Evolutionary conservation across 345 rosid genomes (phyloP), one percentile per base, ranked within the genome.

Genomic region (Excoecaria agallocha): DNA sequence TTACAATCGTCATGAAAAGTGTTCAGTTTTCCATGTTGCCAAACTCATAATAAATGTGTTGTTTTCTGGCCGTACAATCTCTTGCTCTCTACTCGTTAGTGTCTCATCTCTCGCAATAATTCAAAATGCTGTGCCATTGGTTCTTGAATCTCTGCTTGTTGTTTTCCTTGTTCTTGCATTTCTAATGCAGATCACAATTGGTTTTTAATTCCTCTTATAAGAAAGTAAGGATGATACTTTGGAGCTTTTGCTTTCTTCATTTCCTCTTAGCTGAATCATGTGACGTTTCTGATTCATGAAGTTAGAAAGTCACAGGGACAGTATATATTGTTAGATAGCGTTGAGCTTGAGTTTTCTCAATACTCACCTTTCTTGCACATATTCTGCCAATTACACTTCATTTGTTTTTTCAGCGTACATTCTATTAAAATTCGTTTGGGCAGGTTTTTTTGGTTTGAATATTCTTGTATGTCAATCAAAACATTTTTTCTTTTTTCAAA

Each of bases 41-140:
- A 67, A 62, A 77, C 56, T 69, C 80, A 50, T 79, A 55, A 77
- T 65, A 68, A 78, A 79, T 75, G 55, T 77, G 64, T 69, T 72
- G 62, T 76, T 51, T 72, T 81, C 70, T 78, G 76, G 65, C 78
- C 75, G 17, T 79, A 71, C 82, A 76, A 39, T 70, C 77, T 79
- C 77, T 76, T 76, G 66, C 64, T 69, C 67, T 72, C 68, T 37
- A 78, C 81, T 75, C 75, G 41, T 68, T 58, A 22, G 71, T 60
- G 37, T 39, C 72, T 71, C 68, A 51, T 74, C 70, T 81, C 84
- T 49, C 50, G 68, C 63, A 19, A 70, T 15, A 39, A 72, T 73
- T 61, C 73, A 61, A 49, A 41, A 15, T 57, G 37, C 22, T 37
- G 68, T 56, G 77, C 75, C 17, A 66, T 69, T 70, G 50, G 58